Evolutionary conservation across 2,329 filamentous ascomycete species (phyloP).

Genomic region (Pseudogymnoascus sp.): DNA sequence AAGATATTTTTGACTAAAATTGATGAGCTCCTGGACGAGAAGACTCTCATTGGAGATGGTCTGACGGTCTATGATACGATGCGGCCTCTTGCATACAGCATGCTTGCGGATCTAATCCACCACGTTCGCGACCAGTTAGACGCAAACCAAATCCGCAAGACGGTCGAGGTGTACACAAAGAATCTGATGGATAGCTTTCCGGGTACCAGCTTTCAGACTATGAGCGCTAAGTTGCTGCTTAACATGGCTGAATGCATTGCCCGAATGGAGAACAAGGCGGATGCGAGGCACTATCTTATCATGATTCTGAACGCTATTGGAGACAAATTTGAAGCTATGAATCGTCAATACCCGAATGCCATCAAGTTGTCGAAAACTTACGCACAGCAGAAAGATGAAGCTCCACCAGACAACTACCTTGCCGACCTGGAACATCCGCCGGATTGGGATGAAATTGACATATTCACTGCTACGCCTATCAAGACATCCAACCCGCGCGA

Average conservation of each 20-base stretch:
- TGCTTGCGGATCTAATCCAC: slow-evolving; percentile 96
- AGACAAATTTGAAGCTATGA: slow-evolving; percentile 98
- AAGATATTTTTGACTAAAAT: slow-evolving; percentile 94
- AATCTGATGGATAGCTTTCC: slow-evolving; percentile 94
- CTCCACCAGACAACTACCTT: slow-evolving; percentile 69
- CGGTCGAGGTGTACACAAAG: slow-evolving; percentile 93
- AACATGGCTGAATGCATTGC: slow-evolving; percentile 99
- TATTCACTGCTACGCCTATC: slow-evolving; percentile 92
- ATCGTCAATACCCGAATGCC: slow-evolving; percentile 87
- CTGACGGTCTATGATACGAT: slow-evolving; percentile 95
- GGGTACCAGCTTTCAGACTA: slow-evolving; percentile 97
- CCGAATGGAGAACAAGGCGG: slow-evolving; percentile 84
- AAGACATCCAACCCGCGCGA: slow-evolving; percentile 90
- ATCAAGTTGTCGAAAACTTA: slow-evolving; percentile 83
- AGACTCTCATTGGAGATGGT: slow-evolving; percentile 89
- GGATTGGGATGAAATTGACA: slow-evolving; percentile 97
- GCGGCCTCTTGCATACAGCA: slow-evolving; percentile 91
- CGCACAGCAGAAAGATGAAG: slow-evolving; percentile 55
- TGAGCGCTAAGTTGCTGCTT: slow-evolving; percentile 93
- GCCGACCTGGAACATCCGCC: slow-evolving; percentile 73
- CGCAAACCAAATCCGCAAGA: slow-evolving; percentile 87
- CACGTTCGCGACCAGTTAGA: slow-evolving; percentile 86
- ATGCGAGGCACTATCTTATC: slow-evolving; percentile 90
- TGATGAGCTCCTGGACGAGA: slow-evolving; percentile 87
- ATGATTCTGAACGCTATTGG: slow-evolving; percentile 97